Percentiles rank a stretch among this genome's conserved stretches.
Conservation (phyloP, 1,139 yeast species). For the Yamadazyma pseudoaaseri region DNA sequence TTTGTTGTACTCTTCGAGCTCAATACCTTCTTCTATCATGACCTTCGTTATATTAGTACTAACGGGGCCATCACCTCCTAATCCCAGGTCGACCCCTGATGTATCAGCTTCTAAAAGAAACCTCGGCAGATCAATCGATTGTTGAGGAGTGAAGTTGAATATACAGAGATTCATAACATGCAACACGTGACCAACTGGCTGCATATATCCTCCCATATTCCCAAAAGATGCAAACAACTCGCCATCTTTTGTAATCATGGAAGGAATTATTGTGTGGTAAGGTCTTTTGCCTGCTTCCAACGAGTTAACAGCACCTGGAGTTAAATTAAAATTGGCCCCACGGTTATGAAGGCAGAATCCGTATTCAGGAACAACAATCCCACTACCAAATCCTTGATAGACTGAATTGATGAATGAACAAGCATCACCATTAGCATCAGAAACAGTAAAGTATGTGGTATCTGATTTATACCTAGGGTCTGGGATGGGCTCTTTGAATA, state of each 20-base stretch:
- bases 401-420: constrained; percentile 81
- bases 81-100: constrained; percentile 40
- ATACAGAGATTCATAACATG: constrained; percentile 65
- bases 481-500: constrained; percentile 56
- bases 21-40: constrained; percentile 65
- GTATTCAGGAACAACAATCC: constrained; percentile 61
- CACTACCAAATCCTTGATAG: constrained; percentile 70
- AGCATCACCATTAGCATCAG: constrained; percentile 75
- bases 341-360: constrained; percentile 79
- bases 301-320: constrained; percentile 56
- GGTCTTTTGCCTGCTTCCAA: constrained; percentile 73
- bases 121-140: constrained; percentile 75
- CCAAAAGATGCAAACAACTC: constrained; percentile 70
- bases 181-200: constrained; percentile 84
- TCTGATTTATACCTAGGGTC: constrained; percentile 66
- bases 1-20: constrained; percentile 36
- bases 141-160: constrained; percentile 70
- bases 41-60: constrained; percentile 59
- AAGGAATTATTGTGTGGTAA: constrained; percentile 84
- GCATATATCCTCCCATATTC: constrained; percentile 88
- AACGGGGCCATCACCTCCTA: constrained; percentile 69
- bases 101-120: constrained; percentile 59
- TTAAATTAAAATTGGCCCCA: constrained; percentile 71
- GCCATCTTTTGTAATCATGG: constrained; percentile 52
- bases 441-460: constrained; percentile 71